Conservation (phyloP, 2,329 filamentous ascomycete genomes). For the Alternaria novae-zelandiae region DNA sequence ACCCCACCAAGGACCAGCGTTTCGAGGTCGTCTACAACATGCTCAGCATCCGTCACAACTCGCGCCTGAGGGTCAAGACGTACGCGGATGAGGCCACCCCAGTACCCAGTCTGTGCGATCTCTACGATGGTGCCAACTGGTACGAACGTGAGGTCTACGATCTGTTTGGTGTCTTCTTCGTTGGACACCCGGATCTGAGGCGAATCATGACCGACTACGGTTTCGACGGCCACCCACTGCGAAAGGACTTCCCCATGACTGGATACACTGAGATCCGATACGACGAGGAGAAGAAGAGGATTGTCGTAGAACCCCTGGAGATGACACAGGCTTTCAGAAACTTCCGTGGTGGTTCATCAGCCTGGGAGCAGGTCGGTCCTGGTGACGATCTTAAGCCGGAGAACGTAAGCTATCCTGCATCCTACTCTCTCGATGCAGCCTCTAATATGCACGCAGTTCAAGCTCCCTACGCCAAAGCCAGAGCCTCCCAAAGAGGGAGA, state of each 20-base stretch:
- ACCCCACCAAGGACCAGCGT: conserved; percentile 90
- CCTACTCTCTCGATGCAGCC: neutral
- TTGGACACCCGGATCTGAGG: conserved; percentile 90
- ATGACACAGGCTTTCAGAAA: conserved; percentile 98
- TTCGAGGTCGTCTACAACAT: conserved; percentile 99
- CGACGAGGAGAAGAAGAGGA: conserved; percentile 99
- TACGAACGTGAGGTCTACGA: conserved; percentile 99
- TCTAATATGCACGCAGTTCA: conserved; percentile 66
- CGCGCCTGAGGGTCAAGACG: conserved; percentile 96
- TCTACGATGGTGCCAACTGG: conserved; percentile 98
- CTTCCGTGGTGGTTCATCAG: conserved; percentile 80
- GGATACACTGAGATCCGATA: conserved; percentile 98
- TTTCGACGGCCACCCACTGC: conserved; percentile 94
- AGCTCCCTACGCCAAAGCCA: conserved; percentile 92
- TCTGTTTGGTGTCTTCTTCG: conserved; percentile 96
- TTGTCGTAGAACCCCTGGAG: conserved; percentile 96
- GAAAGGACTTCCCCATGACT: conserved; percentile 97
- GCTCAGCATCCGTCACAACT: conserved; percentile 93
- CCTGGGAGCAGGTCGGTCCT: conserved; percentile 72
- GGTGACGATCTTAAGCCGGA: conserved; percentile 83
- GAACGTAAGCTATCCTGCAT: conserved; percentile 46
- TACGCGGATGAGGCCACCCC: conserved; percentile 96
- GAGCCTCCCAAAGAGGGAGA: conserved; percentile 85
- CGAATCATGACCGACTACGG: conserved; percentile 99
- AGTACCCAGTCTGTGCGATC: conserved; percentile 82